Evolutionary conservation across 371 early-diverging fungal species (phyloP), one percentile per base, ranked within the genome.

Genomic region (Saksenaea oblongispora): DNA sequence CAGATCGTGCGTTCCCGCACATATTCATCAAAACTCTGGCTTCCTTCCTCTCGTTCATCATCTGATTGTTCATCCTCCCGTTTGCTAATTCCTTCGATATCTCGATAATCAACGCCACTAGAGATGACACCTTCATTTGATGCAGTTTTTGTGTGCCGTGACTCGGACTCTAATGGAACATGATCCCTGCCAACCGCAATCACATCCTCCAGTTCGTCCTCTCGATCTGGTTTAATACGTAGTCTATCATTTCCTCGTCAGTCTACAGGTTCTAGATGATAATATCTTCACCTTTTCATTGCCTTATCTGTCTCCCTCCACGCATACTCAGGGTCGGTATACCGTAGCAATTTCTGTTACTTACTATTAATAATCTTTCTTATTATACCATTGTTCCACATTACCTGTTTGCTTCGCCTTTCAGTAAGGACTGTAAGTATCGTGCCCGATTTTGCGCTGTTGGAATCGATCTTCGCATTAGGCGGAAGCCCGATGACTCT

Each of bases 61-160:
- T 70, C 64, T 0, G 47, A 56, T 2, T 60, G 59, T 0, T 63
- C 54, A 10, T 54, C 47, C 11, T 73, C 67, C 26, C 63, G 36
- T 4, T 13, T 27, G 22, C 63, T 59, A 36, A 69, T 64, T 31
- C 74, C 71, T 62, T 78, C 74, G 9, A 81, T 54, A 10, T 70
- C 73, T 26, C 82, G 63, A 64, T 81, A 81, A 60, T 81, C 79
- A 0, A 81, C 73, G 3, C 73, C 77, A 34, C 61, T 73, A 0
- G 70, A 54, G 0, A 70, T 56, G 10, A 65, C 61, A 3, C 61
- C 47, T n/a, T 69, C 68, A 56, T 62, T 36, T 13, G 58, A 35
- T 1, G 31, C 10, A 14, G 59, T 28, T 11, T n/a, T 18, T 13
- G 28, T 28, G 41, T 34, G 62, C 11, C 2, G 41, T 13, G n/a